A percentile compares a stretch with the other conserved stretches of the same genome.
These are phyloP conservation scores for Caryopteris hybrid DNA, from an alignment of 305 asterid species.

Conservation along the genomic window DNA sequence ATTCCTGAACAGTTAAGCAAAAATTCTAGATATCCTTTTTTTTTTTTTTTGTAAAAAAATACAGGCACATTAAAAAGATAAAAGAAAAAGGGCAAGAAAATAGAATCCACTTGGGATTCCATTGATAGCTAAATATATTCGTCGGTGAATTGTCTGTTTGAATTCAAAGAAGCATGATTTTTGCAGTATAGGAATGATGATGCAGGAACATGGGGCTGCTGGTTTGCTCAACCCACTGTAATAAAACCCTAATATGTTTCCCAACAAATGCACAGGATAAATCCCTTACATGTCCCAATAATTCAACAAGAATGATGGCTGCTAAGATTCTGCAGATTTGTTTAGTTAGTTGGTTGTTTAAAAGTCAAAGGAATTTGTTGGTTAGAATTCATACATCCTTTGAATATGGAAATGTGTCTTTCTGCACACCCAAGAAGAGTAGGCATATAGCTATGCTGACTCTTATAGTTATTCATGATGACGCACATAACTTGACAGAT, in stretches of 20 bases:
- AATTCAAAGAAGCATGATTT: slow-evolving; percentile 13
- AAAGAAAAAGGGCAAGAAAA: too few relatives aligned
- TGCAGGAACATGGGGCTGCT: slow-evolving; percentile 17
- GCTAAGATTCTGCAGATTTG: slow-evolving; percentile 20
- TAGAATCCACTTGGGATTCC: slow-evolving; percentile 13
- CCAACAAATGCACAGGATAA: slow-evolving; percentile 28
- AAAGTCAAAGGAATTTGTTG: slow-evolving; percentile 12
- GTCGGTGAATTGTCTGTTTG: slow-evolving; percentile 17
- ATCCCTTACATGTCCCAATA: not conserved
- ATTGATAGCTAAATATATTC: not conserved
- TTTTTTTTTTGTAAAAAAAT: too few relatives aligned
- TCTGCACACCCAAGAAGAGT: too few relatives aligned
- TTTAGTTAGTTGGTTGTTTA: slow-evolving; percentile 11
- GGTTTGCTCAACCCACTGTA: too few relatives aligned
- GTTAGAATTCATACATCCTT: slow-evolving; percentile 10
- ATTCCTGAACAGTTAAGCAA: too few relatives aligned
- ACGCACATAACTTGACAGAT: too few relatives aligned
- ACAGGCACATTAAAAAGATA: too few relatives aligned
- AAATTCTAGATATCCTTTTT: too few relatives aligned
- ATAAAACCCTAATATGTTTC: slow-evolving; percentile 19
- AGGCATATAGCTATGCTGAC: too few relatives aligned
- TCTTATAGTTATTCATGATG: too few relatives aligned
- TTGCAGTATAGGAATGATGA: not conserved
- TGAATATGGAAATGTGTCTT: too few relatives aligned
- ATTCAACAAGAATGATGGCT: slow-evolving; percentile 23